Evolutionary conservation across 108 stramenopile genomes (phyloP).

Genomic region (Skeletonema grethae): DNA sequence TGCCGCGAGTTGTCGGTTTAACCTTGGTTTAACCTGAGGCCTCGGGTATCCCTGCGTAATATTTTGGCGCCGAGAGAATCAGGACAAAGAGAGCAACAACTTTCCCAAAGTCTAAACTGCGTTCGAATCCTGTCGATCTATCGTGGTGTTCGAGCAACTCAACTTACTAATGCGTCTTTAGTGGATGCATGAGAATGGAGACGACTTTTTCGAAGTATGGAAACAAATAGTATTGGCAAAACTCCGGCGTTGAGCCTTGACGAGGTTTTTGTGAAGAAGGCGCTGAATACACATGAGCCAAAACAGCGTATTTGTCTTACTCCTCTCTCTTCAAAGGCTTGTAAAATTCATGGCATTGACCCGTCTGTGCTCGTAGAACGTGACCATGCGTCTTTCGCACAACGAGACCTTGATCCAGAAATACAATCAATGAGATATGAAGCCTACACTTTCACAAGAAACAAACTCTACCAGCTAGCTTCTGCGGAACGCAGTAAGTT

Average conservation of each 20-base stretch:
- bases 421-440: constrained; percentile 30
- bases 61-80: no score
- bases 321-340: constrained; percentile 17
- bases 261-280: constrained; percentile 14
- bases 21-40: no score
- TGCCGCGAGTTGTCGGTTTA: no score
- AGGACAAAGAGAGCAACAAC: no score
- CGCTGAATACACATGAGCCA: background rate
- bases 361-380: constrained; percentile 11
- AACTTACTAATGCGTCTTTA: no score
- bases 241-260: background rate
- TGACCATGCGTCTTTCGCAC: constrained; percentile 21
- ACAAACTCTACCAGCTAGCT: constrained; percentile 12
- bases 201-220: background rate
- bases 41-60: no score
- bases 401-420: constrained; percentile 22
- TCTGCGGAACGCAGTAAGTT: constrained; percentile 11
- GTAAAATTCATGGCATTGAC: constrained; percentile 26
- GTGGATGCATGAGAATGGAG: no score
- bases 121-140: no score
- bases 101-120: no score
- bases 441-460: constrained; percentile 16
- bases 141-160: no score
- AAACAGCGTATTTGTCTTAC: constrained; percentile 12
- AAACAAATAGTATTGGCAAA: constrained; percentile 2